Conservation (phyloP, 2,329 filamentous ascomycete species). For the Fusarium xylarioides region DNA sequence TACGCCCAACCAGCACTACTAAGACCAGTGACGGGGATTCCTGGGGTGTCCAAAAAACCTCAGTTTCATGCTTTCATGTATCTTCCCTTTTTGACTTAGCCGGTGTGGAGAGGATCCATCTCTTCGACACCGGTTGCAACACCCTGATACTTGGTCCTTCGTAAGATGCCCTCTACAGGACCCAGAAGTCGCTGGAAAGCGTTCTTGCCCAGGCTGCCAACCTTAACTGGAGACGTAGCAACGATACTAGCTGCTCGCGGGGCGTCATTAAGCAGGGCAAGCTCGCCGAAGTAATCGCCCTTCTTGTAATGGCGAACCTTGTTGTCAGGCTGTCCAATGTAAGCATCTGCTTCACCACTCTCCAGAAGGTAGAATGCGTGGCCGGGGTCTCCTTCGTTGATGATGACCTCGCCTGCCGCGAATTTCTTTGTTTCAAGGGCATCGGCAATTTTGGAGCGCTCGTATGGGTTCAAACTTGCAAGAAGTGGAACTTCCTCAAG, state of each 20-base stretch:
- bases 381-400: slow-evolving; percentile 89
- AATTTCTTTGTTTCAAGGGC: slow-evolving; percentile 92
- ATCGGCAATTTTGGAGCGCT: slow-evolving; percentile 97
- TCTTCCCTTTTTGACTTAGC: slow-evolving; percentile 29
- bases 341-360: slow-evolving; percentile 85
- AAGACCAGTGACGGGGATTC: not conserved
- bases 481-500: slow-evolving; percentile 92
- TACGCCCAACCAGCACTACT: slow-evolving; percentile 7
- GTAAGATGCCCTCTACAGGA: slow-evolving; percentile 93
- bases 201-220: slow-evolving; percentile 89
- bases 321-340: slow-evolving; percentile 75
- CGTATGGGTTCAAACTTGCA: slow-evolving; percentile 84
- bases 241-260: slow-evolving; percentile 91
- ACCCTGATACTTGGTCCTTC: slow-evolving; percentile 73
- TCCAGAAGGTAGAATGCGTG: slow-evolving; percentile 93
- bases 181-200: slow-evolving; percentile 94
- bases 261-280: slow-evolving; percentile 91
- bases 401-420: slow-evolving; percentile 81
- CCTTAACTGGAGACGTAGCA: slow-evolving; percentile 87
- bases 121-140: slow-evolving; percentile 71
- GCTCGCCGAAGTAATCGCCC: slow-evolving; percentile 96
- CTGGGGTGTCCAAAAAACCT: not conserved
- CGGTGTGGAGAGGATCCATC: slow-evolving; percentile 69
- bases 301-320: slow-evolving; percentile 85
- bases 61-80: not conserved